Conservation (phyloP, 305 asterid species). For the Solanum hybrid region DNA sequence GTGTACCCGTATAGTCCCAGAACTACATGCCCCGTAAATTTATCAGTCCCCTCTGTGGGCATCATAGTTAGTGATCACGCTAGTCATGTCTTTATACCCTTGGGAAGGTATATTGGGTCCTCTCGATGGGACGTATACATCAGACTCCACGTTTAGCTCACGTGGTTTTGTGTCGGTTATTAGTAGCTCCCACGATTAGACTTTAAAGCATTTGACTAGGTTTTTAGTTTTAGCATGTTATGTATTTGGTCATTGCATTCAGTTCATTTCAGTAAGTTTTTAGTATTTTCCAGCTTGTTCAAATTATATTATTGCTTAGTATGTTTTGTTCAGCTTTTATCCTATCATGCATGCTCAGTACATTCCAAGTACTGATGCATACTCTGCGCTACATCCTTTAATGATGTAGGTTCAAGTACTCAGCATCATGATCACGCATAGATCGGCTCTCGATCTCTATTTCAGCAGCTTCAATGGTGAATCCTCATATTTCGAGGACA, state of each 20-base stretch:
- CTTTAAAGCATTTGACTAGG: not conserved
- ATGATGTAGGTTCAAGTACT: not conserved
- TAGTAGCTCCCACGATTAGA: not conserved
- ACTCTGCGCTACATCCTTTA: not conserved
- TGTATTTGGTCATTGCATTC: not conserved
- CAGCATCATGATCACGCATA: not conserved
- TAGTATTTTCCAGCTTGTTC: too few relatives aligned
- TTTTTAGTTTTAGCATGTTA: not conserved
- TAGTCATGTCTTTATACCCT: not conserved
- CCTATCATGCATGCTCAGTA: not conserved
- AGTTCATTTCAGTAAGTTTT: too few relatives aligned
- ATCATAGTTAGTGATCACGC: not conserved
- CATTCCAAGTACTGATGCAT: not conserved
- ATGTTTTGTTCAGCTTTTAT: not conserved
- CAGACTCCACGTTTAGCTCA: not conserved
- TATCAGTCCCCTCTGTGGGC: not conserved
- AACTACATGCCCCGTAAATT: not conserved
- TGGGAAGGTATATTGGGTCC: not conserved
- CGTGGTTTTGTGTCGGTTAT: not conserved
- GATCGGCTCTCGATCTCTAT: not conserved
- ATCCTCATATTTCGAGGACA: not conserved
- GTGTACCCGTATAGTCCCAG: not conserved
- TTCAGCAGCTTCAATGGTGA: not conserved
- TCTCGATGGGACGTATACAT: not conserved
- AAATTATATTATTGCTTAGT: too few relatives aligned